Percentiles rank a stretch among this genome's conserved stretches.
phyloP scores from a whole-genome alignment of 202 grass and related monocot species.

The Carex arenaria region DNA sequence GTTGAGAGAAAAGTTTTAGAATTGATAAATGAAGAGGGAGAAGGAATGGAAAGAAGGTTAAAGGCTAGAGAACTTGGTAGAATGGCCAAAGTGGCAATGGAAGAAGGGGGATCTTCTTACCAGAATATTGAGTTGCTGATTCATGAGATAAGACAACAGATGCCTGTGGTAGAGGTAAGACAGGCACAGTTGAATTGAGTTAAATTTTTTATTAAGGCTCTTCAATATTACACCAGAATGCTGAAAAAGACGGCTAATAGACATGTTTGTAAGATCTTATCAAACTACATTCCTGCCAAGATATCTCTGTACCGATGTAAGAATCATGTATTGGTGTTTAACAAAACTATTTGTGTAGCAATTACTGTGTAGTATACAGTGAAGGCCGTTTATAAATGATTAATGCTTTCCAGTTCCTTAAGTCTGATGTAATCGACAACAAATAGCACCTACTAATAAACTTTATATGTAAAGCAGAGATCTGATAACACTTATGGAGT shows the following conservation, averaged over 20 bases:
- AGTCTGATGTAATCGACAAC: not conserved
- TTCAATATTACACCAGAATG: not conserved
- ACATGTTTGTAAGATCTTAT: not conserved
- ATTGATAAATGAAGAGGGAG: constrained; percentile 25
- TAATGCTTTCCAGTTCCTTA: too few species aligned
- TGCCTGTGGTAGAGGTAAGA: not conserved
- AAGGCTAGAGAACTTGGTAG: constrained; percentile 21
- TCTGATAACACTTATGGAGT: too few species aligned
- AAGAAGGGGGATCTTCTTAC: constrained; percentile 31
- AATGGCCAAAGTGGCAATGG: constrained; percentile 31
- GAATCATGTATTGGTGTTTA: not conserved
- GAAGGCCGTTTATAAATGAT: too few species aligned
- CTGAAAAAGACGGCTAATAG: not conserved
- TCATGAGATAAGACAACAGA: constrained; percentile 18
- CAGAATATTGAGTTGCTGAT: constrained; percentile 16
- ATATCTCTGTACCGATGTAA: not conserved
- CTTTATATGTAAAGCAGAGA: too few species aligned
- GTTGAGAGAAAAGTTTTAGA: constrained; percentile 13
- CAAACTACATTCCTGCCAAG: not conserved
- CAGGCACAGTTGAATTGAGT: not conserved
- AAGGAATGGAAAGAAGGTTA: constrained; percentile 16
- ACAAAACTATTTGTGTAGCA: not conserved
- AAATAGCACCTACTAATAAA: too few species aligned
- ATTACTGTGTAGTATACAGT: too few species aligned
- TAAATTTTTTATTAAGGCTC: not conserved